Conservation (phyloP, 345 rosid species). For the Gossypium ekmanianum region DNA sequence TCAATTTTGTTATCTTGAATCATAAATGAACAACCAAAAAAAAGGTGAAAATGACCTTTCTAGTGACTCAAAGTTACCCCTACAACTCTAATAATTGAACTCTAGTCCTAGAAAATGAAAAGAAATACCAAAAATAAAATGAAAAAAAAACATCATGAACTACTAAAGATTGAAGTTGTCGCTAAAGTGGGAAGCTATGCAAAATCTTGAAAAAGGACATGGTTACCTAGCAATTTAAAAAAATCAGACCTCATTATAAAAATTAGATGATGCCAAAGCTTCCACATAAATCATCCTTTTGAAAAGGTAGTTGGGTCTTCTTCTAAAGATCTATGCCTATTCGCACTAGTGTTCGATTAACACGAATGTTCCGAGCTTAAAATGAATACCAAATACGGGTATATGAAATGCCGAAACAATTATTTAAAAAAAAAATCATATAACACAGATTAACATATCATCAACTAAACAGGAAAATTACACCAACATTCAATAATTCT, state of each 20-base stretch:
- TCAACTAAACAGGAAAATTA: too few relatives aligned
- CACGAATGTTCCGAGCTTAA: too few relatives aligned
- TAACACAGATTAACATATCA: too few relatives aligned
- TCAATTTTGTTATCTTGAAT: background rate
- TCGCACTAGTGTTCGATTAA: background rate
- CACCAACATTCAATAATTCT: too few relatives aligned
- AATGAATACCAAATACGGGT: too few relatives aligned
- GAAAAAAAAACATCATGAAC: too few relatives aligned
- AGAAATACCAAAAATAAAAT: too few relatives aligned
- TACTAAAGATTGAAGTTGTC: background rate
- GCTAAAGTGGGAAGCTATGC: conserved; percentile 6
- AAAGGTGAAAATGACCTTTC: background rate
- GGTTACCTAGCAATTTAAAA: background rate
- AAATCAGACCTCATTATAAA: background rate
- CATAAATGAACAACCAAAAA: background rate
- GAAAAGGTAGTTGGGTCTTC: background rate
- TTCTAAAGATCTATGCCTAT: background rate
- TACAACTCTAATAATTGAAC: conserved; percentile 10
- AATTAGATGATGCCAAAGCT: background rate
- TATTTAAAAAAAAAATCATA: too few relatives aligned
- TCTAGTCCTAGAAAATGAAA: background rate
- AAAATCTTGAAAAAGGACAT: background rate
- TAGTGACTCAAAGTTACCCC: background rate
- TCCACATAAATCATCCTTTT: background rate
- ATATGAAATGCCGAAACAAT: too few relatives aligned